Base-by-base conservation (phyloP, 2,329 filamentous ascomycete genomes). In the Phyllosticta paracitricarpa region DNA sequence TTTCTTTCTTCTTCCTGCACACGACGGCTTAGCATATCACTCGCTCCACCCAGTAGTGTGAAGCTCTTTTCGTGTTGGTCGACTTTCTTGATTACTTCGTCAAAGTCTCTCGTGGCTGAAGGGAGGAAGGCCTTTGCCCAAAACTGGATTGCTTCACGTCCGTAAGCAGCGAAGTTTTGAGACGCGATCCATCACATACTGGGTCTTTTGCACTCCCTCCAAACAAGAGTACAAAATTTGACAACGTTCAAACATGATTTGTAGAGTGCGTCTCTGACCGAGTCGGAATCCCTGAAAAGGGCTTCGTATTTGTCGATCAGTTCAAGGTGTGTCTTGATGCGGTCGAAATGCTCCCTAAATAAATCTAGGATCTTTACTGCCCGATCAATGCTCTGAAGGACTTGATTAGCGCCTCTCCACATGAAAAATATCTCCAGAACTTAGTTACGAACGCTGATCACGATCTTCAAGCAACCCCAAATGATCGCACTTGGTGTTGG, bases 391-490 rank as follows among this genome's bases (percentile, higher is more conserved):
- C 56, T 51, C 56, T 58, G 25, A 2, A 26, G 4, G 1, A 51
- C 19, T 30, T 22, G 28, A 30, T 48, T 10, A 57, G 40, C 33
- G 14, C 14, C 26, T 19, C 30, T 1, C 10, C 6, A 53, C 3
- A 8, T 24, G 1, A 53, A 61, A 8, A 30, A 48, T 17, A 55
- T 40, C 2, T 55, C 57, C 22, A 30, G 2, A 8, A 8, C 6
- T 30, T 8, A 51, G 35, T 40, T 5, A 58, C 62, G 28, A 60
- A 61, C 63, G 35, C 63, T 58, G 24, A 64, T 54, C 14, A 59
- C 30, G 19, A 59, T 57, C 58, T 64, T 64, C 35, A 64, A 26
- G n/a, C 59, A 51, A 12, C 62, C 63, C 63, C 63, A 65, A 10
- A 64, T 59, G n/a, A 64, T 26, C 10, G 59, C 51, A 14, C 59